Evolutionary conservation across 164 flowering plant species (phyloP).

Genomic region (Cinnamomum micranthum): DNA sequence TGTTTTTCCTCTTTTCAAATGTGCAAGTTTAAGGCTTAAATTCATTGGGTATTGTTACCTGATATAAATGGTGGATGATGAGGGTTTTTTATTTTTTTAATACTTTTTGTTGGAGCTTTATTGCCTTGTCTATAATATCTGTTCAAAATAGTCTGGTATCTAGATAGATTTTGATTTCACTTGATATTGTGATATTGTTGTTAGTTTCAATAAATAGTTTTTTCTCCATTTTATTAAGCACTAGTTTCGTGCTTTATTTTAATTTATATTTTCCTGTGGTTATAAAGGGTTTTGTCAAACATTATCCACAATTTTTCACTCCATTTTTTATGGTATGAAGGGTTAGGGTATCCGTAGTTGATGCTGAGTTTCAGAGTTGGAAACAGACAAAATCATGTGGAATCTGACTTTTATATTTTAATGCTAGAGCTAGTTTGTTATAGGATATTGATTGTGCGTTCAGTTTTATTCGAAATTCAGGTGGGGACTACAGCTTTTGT

Average conservation of each 20-base stretch:
- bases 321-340: neutral
- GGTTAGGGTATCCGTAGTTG: neutral
- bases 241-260: neutral
- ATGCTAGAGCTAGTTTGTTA: neutral
- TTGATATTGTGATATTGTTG: neutral
- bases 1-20: neutral
- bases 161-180: neutral
- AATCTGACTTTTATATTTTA: neutral
- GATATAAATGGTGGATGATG: neutral
- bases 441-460: neutral
- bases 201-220: neutral
- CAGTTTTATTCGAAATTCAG: neutral
- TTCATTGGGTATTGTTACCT: neutral
- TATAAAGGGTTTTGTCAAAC: neutral
- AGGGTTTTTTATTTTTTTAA: neutral
- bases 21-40: neutral
- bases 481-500: conserved; percentile 3
- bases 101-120: neutral
- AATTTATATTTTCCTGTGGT: neutral
- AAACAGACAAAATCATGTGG: neutral
- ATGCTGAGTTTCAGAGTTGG: neutral
- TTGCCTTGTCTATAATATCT: neutral
- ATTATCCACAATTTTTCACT: neutral
- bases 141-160: neutral
- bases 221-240: neutral